Conservation (phyloP, 2,329 filamentous ascomycete species). For the Monosporascus sp. region DNA sequence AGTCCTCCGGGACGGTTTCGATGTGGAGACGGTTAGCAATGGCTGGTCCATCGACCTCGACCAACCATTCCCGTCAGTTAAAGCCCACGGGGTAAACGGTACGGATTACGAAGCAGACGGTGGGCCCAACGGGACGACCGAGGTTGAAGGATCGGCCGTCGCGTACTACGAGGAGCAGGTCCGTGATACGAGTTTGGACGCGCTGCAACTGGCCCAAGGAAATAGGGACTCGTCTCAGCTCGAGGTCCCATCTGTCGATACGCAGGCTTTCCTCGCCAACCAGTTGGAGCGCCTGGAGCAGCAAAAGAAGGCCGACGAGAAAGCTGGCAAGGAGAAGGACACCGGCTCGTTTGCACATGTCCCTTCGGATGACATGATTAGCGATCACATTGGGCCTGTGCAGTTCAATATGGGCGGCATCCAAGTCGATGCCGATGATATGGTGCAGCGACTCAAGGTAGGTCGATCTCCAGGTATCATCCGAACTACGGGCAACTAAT, state of each 20-base stretch:
- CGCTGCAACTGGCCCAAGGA: conserved; percentile 49
- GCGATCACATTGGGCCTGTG: conserved; percentile 86
- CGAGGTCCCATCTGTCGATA: conserved; percentile 65
- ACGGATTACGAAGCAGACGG: conserved; percentile 22
- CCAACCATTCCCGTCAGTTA: conserved; percentile 38
- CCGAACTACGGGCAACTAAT: conserved; percentile 14
- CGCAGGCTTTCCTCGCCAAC: conserved; percentile 69
- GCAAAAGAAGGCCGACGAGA: conserved; percentile 49
- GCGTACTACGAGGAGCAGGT: conserved; percentile 75
- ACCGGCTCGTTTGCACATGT: conserved; percentile 18
- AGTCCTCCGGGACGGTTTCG: conserved; percentile 84
- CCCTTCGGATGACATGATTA: conserved; percentile 40
- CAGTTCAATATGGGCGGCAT: conserved; percentile 99
- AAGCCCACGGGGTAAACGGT: conserved; percentile 16
- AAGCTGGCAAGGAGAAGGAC: conserved; percentile 30
- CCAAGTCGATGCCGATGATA: conserved; percentile 90
- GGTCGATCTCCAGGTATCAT: conserved; percentile 14
- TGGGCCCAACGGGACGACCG: conserved; percentile 28
- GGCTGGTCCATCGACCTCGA: conserved; percentile 85
- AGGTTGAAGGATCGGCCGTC: conserved; percentile 57
- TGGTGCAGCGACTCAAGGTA: conserved; percentile 82
- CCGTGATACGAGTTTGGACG: conserved; percentile 64
- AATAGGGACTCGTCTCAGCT: conserved; percentile 39
- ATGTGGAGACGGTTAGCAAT: conserved; percentile 78
- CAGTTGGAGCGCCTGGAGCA: conserved; percentile 74